These are phyloP conservation scores for Drechslera avenae DNA, from an alignment of 2,329 filamentous ascomycete genomes.

Conservation along the genomic window DNA sequence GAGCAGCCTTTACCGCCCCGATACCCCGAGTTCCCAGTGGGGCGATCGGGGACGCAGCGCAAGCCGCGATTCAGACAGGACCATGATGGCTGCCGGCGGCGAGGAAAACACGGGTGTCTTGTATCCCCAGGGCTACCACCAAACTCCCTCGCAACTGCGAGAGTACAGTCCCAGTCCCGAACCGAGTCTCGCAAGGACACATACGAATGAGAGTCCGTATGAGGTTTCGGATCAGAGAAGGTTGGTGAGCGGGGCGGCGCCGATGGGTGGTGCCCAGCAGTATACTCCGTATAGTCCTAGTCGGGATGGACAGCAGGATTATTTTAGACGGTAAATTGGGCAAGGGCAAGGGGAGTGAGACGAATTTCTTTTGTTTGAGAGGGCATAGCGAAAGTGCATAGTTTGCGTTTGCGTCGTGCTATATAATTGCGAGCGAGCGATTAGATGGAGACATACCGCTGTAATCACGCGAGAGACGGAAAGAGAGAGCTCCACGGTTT, in stretches of 20 bases:
- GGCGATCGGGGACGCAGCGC: conserved; percentile 29
- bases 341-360: conserved; percentile 1
- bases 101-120: conserved; percentile 44
- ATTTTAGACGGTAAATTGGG: conserved; percentile 23
- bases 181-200: conserved; percentile 21
- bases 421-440: neutral
- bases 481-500: too few relatives aligned
- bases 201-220: conserved; percentile 34
- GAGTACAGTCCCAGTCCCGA: conserved; percentile 51
- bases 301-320: conserved; percentile 26
- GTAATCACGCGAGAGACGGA: too few relatives aligned
- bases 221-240: conserved; percentile 31
- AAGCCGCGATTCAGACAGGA: conserved; percentile 37
- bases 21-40: conserved; percentile 59
- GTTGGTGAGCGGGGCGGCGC: conserved; percentile 40
- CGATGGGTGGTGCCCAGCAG: conserved; percentile 32
- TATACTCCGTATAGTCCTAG: conserved; percentile 42
- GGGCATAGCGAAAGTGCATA: neutral
- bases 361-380: conserved; percentile 9
- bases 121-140: conserved; percentile 56
- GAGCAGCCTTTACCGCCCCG: conserved; percentile 63
- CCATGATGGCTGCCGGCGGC: conserved; percentile 15
- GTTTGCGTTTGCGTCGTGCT: neutral
- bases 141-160: conserved; percentile 50
- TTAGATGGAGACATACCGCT: too few relatives aligned